These are phyloP conservation scores for Lactarius quietus DNA, from an alignment of 768 basidiomycete genomes.

Conservation along the genomic window DNA sequence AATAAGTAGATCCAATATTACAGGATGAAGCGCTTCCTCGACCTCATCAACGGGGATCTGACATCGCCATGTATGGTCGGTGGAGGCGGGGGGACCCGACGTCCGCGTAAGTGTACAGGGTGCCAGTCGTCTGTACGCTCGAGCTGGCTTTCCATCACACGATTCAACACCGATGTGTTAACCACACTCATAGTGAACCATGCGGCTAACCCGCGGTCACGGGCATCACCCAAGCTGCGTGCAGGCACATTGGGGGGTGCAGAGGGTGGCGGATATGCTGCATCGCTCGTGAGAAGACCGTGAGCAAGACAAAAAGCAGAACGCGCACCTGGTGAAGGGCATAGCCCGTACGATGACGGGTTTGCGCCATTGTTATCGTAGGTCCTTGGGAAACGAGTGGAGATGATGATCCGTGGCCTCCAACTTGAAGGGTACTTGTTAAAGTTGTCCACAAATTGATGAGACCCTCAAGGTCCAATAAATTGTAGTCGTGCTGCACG, in stretches of 20 bases:
- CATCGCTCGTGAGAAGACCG: conserved; percentile 3
- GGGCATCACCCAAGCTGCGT: conserved; percentile 22
- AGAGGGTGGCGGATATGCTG: conserved; percentile 22
- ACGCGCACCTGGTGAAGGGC: conserved; percentile 24
- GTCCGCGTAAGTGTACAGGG: conserved; percentile 18
- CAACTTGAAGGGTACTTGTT: conserved; percentile 4
- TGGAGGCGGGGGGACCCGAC: conserved; percentile 12
- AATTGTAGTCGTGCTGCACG: conserved; percentile 24
- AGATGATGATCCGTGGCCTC: background rate
- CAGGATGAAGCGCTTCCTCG: conserved; percentile 9
- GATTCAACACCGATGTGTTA: conserved; percentile 19
- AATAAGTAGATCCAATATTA: conserved; percentile 16
- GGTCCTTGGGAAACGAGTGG: background rate
- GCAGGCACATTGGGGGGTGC: conserved; percentile 20
- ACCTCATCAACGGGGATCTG: conserved; percentile 4
- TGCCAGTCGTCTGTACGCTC: conserved; percentile 16
- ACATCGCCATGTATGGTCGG: background rate
- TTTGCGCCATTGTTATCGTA: background rate
- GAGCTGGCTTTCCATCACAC: conserved; percentile 9
- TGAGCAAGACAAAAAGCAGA: background rate
- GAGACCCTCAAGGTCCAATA: conserved; percentile 16
- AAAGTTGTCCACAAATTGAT: conserved; percentile 21
- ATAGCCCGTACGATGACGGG: conserved; percentile 1
- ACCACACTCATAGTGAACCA: conserved; percentile 26
- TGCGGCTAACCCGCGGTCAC: conserved; percentile 18